phyloP scores from a whole-genome alignment of 2,329 filamentous ascomycete species.

The Colletotrichum horii region DNA sequence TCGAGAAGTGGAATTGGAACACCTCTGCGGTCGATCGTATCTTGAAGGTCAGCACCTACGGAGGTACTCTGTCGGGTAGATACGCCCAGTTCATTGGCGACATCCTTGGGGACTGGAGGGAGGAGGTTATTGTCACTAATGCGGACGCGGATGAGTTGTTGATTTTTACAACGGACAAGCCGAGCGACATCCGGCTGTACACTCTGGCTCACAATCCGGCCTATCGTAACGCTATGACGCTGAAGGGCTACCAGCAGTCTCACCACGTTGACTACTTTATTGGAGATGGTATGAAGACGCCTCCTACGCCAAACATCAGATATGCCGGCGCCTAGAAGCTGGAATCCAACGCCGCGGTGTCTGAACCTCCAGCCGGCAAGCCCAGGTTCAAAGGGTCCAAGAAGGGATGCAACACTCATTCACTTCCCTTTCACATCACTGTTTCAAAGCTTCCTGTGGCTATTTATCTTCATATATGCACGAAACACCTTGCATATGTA shows the following conservation, averaged over 20 bases:
- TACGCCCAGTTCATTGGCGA: slow-evolving; percentile 25
- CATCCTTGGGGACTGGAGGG: slow-evolving; percentile 26
- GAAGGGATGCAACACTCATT: neutral
- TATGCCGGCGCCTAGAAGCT: neutral
- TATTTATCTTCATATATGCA: neutral
- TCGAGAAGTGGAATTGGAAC: slow-evolving; percentile 26
- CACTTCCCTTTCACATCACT: neutral
- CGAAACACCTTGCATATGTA: neutral
- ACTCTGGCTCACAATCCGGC: slow-evolving; percentile 29
- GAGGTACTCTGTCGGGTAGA: neutral
- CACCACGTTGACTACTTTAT: slow-evolving; percentile 28
- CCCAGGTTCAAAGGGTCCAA: neutral
- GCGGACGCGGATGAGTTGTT: slow-evolving; percentile 22
- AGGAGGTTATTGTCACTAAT: slow-evolving; percentile 25
- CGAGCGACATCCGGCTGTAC: slow-evolving; percentile 24
- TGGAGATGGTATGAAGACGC: slow-evolving; percentile 22
- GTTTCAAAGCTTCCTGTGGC: neutral
- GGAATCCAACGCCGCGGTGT: accelerated
- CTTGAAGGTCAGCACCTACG: slow-evolving; percentile 1
- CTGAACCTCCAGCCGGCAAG: neutral
- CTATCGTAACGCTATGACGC: slow-evolving; percentile 28
- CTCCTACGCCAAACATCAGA: slow-evolving; percentile 13
- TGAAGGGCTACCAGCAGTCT: slow-evolving; percentile 28
- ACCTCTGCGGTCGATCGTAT: neutral
- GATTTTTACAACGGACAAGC: slow-evolving; percentile 26